phyloP scores from a whole-genome alignment of 306 rosid species.

The Arachis hypogaea region DNA sequence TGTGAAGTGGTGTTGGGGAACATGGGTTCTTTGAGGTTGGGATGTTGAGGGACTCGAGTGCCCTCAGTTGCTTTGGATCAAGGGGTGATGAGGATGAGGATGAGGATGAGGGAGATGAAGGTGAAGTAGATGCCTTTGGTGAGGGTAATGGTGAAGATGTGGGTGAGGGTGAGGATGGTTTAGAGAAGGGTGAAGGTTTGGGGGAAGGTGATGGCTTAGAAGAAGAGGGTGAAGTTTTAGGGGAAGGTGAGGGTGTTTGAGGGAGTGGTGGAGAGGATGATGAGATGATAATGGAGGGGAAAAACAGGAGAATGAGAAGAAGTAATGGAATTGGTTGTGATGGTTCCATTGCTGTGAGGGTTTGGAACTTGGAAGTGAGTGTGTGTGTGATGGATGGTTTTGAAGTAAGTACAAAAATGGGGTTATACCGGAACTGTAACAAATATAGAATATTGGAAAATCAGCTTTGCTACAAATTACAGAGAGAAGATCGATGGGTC shows the following conservation, averaged over 20 bases:
- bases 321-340: constrained; percentile 13
- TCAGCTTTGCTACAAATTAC: background rate
- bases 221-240: background rate
- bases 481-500: background rate
- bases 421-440: background rate
- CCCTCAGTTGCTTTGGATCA: constrained; percentile 70
- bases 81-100: constrained; percentile 49
- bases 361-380: background rate
- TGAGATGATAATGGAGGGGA: too few species aligned
- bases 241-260: too few species aligned
- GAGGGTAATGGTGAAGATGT: constrained; percentile 30
- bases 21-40: constrained; percentile 77
- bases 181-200: constrained; percentile 8
- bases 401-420: constrained; percentile 26
- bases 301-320: constrained; percentile 29
- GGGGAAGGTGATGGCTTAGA: constrained; percentile 26
- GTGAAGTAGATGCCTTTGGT: background rate
- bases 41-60: constrained; percentile 80
- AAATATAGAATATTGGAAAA: constrained; percentile 8
- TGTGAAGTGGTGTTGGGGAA: constrained; percentile 54
- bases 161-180: constrained; percentile 15
- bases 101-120: background rate
- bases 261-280: background rate
- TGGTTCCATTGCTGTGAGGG: constrained; percentile 32
- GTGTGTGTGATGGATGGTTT: background rate